A percentile compares a stretch with the other conserved stretches of the same genome.
Evolutionary conservation across 495 filamentous ascomycete species (phyloP).

Genomic region (Penicillium roqueforti): DNA sequence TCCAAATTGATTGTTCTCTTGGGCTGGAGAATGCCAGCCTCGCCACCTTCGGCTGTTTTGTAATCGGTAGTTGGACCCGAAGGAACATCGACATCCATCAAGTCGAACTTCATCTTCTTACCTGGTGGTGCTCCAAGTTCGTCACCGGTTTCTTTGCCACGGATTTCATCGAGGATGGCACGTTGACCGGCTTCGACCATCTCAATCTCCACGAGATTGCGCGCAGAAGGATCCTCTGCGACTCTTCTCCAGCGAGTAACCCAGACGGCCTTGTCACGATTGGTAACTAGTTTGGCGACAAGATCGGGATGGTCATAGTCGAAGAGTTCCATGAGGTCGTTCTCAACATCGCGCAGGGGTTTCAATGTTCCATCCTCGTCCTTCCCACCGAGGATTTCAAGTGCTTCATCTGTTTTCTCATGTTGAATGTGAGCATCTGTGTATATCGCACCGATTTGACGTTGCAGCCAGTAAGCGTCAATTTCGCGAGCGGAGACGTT

Average conservation of each 20-base stretch:
- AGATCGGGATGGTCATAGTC: conserved; percentile 95
- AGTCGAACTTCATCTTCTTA: conserved; percentile 78
- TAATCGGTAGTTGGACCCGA: conserved; percentile 49
- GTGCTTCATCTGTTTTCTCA: conserved; percentile 75
- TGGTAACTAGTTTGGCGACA: conserved; percentile 87
- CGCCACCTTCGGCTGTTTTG: conserved; percentile 56
- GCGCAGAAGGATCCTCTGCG: conserved; percentile 73
- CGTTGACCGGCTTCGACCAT: conserved; percentile 87
- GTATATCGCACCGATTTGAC: conserved; percentile 84
- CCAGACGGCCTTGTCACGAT: conserved; percentile 91
- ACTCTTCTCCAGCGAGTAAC: conserved; percentile 83
- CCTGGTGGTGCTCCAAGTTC: conserved; percentile 51
- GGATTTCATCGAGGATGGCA: conserved; percentile 80
- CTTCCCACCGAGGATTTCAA: conserved; percentile 73
- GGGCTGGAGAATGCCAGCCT: conserved; percentile 84
- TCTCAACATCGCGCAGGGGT: conserved; percentile 87
- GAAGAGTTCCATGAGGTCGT: conserved; percentile 96
- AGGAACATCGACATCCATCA: conserved; percentile 89
- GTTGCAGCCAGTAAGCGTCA: conserved; percentile 95
- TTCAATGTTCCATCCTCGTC: conserved; percentile 78
- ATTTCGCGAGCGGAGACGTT: conserved; percentile 78
- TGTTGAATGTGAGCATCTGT: conserved; percentile 87
- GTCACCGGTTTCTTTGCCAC: conserved; percentile 56
- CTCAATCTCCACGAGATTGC: conserved; percentile 74
- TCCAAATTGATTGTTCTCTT: conserved; percentile 86